Base-by-base conservation (phyloP, 768 basidiomycete species). In the Candolleomyces efflorescens region DNA sequence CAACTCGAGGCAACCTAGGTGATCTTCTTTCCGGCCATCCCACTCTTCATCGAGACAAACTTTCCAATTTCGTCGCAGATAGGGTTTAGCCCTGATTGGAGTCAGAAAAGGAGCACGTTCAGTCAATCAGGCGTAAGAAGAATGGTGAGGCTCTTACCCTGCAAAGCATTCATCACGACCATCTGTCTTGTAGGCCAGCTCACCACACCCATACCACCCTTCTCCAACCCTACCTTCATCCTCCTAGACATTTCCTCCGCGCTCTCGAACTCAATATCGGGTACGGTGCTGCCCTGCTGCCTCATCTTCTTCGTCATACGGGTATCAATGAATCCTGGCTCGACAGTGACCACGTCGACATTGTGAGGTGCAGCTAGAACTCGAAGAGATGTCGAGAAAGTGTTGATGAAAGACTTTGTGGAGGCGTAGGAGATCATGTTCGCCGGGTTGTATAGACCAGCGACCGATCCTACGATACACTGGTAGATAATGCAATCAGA, bases 381-480 rank as follows among this genome's bases (percentile, higher is more conserved):
- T 51, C 69, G 69, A 20, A 73, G 66, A 10, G 67, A 68, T 3
- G 64, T 61, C 1, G 64, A 54, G 56, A 73, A 71, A 5, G 66
- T 71, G 55, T 70, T 69, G 58, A 73, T 59, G 54, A 71, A 71
- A 0, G 70, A 55, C 32, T 71, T 71, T 32, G 67, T 71, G 17
- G 72, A 67, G 2, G 68, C 64, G 56, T 70, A 69, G 20, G 66
- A 60, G 17, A 73, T 69, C 66, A 70, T 71, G 59, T 71, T 71
- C 26, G 69, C 67, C 2, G 72, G 69, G n/a, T 55, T 60, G 59
- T 62, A 66, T 9, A 66, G 45, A 4, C 68, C 72, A 2, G 67
- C 64, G 23, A 67, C 55, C 5, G 72, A 70, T 11, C 67, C 67
- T 6, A 71, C 67, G 41, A 71, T 64, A 54, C 69, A 71, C 72